Evolutionary conservation across 345 rosid species (phyloP).

Genomic region (Brassica cretica): DNA sequence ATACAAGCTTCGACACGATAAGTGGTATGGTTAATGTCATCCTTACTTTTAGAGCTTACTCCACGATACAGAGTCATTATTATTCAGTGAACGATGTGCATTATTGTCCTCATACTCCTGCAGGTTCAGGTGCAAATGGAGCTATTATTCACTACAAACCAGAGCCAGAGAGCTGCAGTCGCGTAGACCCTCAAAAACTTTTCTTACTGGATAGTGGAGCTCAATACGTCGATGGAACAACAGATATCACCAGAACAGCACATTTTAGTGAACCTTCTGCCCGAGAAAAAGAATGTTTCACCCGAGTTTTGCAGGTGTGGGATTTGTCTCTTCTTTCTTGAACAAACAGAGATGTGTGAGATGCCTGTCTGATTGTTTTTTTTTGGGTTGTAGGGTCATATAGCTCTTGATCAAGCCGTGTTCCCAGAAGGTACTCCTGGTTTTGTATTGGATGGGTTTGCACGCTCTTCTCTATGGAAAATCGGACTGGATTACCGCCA

Average conservation of each 20-base stretch:
- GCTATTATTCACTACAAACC: conserved; percentile 94
- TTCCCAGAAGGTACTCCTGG: conserved; percentile 95
- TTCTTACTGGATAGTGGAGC: conserved; percentile 95
- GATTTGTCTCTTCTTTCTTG: conserved; percentile 15
- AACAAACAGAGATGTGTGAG: conserved; percentile 1
- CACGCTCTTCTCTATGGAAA: conserved; percentile 93
- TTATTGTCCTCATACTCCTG: too few species aligned
- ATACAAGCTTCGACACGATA: conserved; percentile 95
- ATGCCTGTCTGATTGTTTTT: conserved; percentile 13
- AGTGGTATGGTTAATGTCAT: conserved; percentile 59
- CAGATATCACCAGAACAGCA: conserved; percentile 93
- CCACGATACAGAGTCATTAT: too few species aligned
- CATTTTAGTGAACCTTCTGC: conserved; percentile 83
- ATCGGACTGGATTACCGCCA: conserved; percentile 96
- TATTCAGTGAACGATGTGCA: too few species aligned
- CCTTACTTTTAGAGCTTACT: background rate
- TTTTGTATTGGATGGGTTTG: conserved; percentile 89
- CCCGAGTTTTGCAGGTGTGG: conserved; percentile 80
- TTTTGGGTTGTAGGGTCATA: conserved; percentile 76
- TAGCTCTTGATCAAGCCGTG: conserved; percentile 90
- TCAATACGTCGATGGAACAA: conserved; percentile 92
- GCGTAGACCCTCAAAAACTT: conserved; percentile 69
- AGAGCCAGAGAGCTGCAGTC: conserved; percentile 78
- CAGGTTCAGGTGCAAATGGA: conserved; percentile 97
- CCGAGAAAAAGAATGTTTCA: conserved; percentile 87